Evolutionary conservation across 2,329 filamentous ascomycete species (phyloP), one percentile per base, ranked within the genome.

Genomic region (Aspergillus tanneri): DNA sequence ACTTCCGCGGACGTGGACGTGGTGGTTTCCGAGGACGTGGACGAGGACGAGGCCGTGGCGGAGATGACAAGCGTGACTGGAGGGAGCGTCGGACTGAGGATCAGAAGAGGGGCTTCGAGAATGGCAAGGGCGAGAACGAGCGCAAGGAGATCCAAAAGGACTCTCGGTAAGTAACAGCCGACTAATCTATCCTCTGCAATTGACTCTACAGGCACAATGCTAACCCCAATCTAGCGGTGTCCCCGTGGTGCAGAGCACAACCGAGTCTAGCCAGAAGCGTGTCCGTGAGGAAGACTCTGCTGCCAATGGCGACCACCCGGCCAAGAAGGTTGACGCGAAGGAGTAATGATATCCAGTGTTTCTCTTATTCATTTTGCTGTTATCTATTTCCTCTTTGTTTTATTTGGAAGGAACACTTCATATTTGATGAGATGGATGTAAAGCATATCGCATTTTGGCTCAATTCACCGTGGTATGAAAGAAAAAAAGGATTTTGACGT

Each of bases 241-340:
- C 39, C 73, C 72, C 19, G 65, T 73, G 19, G 61, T 75, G 43
- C 70, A 74, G 56, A 68, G 59, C 60, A 66, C 67, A 53, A 37
- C 59, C 39, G 56, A 61, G 46, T 40, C 59, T 36, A 67, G 69
- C 38, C 70, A 76, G 61, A 78, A 78, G 69, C 73, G 75, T 38
- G 57, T 65, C 27, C 71, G 72, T 18, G 74, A 77, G 38, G 74
- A 74, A 21, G 64, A 68, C 34, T 42, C 49, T 12, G 46, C 39
- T 25, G 56, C 53, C 38, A 67, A 63, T 24, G 67, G 63, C 12
- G 69, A 71, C 27, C 68, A 65, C 49, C 69, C 72, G 16, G 59
- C 70, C 19, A 78, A 79, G 67, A 79, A 78, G 62, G 68, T 74
- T 30, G 76, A 77, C 58, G 57, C 63, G 43, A 75, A 74, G 64